phyloP scores from a whole-genome alignment of 805 yeast species.

The Nakazawaea ernobii region DNA sequence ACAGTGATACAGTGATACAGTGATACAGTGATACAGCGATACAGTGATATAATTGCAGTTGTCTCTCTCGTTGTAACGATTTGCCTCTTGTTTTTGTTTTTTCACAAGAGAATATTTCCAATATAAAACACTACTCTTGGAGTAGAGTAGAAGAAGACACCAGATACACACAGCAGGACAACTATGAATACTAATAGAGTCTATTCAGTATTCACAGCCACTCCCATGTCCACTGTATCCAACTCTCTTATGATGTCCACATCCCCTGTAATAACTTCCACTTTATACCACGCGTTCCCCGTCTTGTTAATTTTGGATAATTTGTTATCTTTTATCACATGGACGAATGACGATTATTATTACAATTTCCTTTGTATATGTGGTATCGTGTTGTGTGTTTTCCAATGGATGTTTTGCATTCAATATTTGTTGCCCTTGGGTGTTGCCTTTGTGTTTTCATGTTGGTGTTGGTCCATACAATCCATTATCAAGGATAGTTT shows the following conservation, averaged over 20 bases:
- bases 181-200: slow-evolving; percentile 12
- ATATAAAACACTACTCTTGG: neutral
- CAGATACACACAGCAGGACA: no score
- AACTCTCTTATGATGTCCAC: slow-evolving; percentile 12
- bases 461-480: slow-evolving; percentile 39
- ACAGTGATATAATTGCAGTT: neutral
- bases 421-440: slow-evolving; percentile 33
- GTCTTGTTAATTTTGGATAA: slow-evolving; percentile 38
- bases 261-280: slow-evolving; percentile 39
- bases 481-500: slow-evolving; percentile 36
- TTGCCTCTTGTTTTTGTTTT: slow-evolving; percentile 2
- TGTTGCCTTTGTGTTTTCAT: slow-evolving; percentile 29
- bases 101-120: neutral
- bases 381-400: slow-evolving; percentile 30
- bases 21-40: neutral
- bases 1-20: no score
- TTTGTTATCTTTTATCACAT: slow-evolving; percentile 39
- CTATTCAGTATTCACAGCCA: neutral
- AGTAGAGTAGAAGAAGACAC: slow-evolving; percentile 1
- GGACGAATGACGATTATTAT: slow-evolving; percentile 48
- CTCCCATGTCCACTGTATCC: neutral
- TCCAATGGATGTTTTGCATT: slow-evolving; percentile 37
- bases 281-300: slow-evolving; percentile 43
- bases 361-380: slow-evolving; percentile 38
- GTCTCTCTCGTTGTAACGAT: no score